Base-by-base conservation (phyloP, 331 rosid species). In the Spiraea crenata region DNA sequence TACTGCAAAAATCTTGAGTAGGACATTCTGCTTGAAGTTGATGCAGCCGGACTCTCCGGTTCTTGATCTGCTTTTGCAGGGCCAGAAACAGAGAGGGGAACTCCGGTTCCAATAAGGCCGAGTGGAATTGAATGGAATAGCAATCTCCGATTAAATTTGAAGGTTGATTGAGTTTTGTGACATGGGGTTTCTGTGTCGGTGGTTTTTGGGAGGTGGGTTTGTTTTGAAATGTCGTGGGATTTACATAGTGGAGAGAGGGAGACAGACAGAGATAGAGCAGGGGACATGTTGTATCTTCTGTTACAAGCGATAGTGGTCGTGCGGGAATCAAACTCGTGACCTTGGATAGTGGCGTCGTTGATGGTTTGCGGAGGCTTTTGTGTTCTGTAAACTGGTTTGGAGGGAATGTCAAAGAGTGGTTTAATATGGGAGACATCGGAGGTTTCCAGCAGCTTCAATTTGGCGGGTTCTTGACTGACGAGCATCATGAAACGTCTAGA, bases 1-100 rank as follows among this genome's bases (percentile, higher is more conserved):
- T 85, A 86, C 49, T 86, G 65, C 88, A 92, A 69, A 81, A 92
- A 92, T 48, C 88, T 91, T 20, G 96, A 84, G 79, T 89, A 91
- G 10, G 97, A 73, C 60, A 84, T 51, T 71, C 92, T 82, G 60
- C 61, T 91, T 41, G 96, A 88, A 63, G 71, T 73, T 20, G 88
- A 82, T 60, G 75, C 85, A 41, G 2, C 62, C 2, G 97, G 92
- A 75, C 85, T 85, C 62, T 77, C 89, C 55, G 91, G 86, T 83
- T 73, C 89, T 19, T 86, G 87, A 81, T 73, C 88, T 6, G 92
- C 92, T 35, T 57, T 88, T 55, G 87, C 85, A 4, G 85, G 75
- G 69, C 42, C 16, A 74, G 83, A 64, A 78, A 57, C 42, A 46
- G 78, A 81, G 67, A 83, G 72, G 42, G 80, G 31, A 25, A 25